A percentile compares a stretch with the other conserved stretches of the same genome.
These are phyloP conservation scores for Lantana camara DNA, from an alignment of 257 asterid species.

Conservation along the genomic window DNA sequence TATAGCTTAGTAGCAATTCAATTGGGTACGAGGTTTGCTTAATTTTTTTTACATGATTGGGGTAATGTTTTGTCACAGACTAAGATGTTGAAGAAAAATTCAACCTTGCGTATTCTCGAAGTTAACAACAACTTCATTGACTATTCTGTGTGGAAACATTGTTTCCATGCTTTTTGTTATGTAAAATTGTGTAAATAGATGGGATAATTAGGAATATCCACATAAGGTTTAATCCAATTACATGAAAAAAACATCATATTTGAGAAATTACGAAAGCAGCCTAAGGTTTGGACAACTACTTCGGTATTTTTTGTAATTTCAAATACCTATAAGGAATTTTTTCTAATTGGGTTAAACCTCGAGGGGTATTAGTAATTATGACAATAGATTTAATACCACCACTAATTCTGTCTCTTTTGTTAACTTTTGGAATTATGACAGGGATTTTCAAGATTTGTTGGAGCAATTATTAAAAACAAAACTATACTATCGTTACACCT, in stretches of 20 bases:
- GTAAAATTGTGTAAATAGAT: slow-evolving; percentile 12
- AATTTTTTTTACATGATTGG: slow-evolving; percentile 21
- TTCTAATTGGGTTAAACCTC: too few relatives aligned
- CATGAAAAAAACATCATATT: too few relatives aligned
- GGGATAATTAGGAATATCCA: too few relatives aligned
- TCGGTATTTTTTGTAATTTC: too few relatives aligned
- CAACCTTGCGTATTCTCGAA: slow-evolving; percentile 84
- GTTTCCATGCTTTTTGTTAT: slow-evolving; percentile 19
- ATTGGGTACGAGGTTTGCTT: slow-evolving; percentile 92
- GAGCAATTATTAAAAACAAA: slow-evolving; percentile 84
- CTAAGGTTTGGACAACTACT: too few relatives aligned
- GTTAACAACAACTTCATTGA: slow-evolving; percentile 89
- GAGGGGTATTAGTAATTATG: too few relatives aligned
- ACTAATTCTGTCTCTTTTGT: slow-evolving; percentile 44
- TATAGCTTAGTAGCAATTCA: slow-evolving; percentile 80
- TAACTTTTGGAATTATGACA: slow-evolving; percentile 81
- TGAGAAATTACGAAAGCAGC: too few relatives aligned
- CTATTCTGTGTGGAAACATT: slow-evolving; percentile 77
- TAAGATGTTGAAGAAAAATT: slow-evolving; percentile 92
- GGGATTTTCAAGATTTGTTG: slow-evolving; percentile 99
- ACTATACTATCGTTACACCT: slow-evolving; percentile 68
- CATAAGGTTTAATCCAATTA: too few relatives aligned
- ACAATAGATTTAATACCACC: slow-evolving; percentile 25
- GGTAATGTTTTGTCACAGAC: slow-evolving; percentile 21
- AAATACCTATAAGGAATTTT: too few relatives aligned